Evolutionary conservation across 345 rosid species (phyloP).

Genomic region (Sisymbrium altissimum): DNA sequence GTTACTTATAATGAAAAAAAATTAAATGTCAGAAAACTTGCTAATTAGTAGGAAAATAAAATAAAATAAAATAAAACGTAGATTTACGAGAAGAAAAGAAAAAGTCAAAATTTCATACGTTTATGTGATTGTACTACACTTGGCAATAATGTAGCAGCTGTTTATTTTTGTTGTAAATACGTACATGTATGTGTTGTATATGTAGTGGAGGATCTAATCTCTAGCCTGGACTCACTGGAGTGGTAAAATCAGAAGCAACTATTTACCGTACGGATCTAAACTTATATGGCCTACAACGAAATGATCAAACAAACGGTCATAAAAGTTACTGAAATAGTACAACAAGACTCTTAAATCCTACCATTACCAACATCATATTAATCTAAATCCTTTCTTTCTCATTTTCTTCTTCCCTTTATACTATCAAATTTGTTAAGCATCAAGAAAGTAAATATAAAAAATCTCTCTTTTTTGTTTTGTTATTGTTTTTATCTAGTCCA

Average conservation of each 20-base stretch:
- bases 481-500: neutral
- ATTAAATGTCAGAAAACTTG: neutral
- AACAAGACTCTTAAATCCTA: neutral
- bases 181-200: slow-evolving; percentile 12
- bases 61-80: neutral
- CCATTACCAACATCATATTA: neutral
- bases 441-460: neutral
- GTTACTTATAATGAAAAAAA: neutral
- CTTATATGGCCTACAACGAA: slow-evolving; percentile 15
- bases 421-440: slow-evolving; percentile 5
- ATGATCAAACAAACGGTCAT: slow-evolving; percentile 25
- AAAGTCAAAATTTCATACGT: neutral
- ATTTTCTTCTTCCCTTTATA: neutral
- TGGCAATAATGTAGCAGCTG: slow-evolving; percentile 29
- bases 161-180: neutral
- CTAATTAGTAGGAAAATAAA: neutral
- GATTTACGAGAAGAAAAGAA: neutral
- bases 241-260: slow-evolving; percentile 13
- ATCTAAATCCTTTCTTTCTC: neutral
- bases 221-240: neutral
- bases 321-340: neutral
- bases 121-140: slow-evolving; percentile 17
- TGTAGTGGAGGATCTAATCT: slow-evolving; percentile 23
- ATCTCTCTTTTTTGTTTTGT: neutral
- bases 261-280: slow-evolving; percentile 16